Evolutionary conservation across 1,139 yeast genomes (phyloP).

Genomic region (Taphrina populina): DNA sequence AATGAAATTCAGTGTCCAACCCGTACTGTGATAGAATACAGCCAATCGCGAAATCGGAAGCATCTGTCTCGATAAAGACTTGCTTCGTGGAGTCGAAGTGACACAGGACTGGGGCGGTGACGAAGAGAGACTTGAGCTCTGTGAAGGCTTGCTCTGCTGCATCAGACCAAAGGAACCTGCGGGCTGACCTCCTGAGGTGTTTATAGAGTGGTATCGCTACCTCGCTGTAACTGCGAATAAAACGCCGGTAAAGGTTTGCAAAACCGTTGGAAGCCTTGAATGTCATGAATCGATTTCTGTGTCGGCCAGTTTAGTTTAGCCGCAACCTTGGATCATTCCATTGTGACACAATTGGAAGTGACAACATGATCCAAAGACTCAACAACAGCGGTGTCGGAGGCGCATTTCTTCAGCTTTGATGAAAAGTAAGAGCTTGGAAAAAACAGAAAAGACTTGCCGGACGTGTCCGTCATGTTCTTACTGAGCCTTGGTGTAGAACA

Average conservation of each 20-base stretch:
- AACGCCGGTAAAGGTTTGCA: background rate
- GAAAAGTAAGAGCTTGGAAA: background rate
- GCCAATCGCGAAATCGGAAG: conserved; percentile 19
- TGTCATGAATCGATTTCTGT: background rate
- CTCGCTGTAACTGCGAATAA: background rate
- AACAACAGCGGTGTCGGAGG: background rate
- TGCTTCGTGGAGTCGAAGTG: conserved; percentile 13
- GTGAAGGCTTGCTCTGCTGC: background rate
- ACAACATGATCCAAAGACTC: background rate
- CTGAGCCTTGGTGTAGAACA: conserved; percentile 38
- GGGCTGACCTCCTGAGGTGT: background rate
- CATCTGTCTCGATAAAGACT: conserved; percentile 21
- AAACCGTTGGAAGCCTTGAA: conserved; percentile 1
- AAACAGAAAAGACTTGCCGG: background rate
- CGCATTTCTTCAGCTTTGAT: background rate
- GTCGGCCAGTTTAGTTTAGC: background rate
- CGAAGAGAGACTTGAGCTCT: too few species aligned
- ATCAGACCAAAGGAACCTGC: too few species aligned
- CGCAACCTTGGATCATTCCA: background rate
- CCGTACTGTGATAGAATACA: conserved; percentile 11
- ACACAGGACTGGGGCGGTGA: conserved; percentile 19
- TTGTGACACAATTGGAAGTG: background rate
- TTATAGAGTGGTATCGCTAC: background rate
- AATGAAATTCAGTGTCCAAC: background rate
- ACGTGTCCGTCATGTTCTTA: conserved; percentile 4